Base-by-base conservation (phyloP, 2,329 filamentous ascomycete species). In the Amauroascus niger region DNA sequence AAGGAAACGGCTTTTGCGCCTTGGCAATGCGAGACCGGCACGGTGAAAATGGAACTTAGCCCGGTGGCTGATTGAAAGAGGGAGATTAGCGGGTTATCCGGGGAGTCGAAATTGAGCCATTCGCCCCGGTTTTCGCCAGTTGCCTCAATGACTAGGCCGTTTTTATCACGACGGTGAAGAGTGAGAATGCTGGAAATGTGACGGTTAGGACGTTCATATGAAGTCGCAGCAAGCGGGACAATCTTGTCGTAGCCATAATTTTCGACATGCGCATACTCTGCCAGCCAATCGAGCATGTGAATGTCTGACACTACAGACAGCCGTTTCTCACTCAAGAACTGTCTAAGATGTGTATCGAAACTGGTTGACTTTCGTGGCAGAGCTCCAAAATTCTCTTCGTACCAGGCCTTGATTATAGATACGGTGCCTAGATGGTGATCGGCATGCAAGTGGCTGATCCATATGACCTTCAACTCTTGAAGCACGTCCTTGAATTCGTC, bases 391-490 rank as follows among this genome's bases (percentile, higher is more conserved):
- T 76, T 76, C 41, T 82, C 77, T 52, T 74, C 63, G 59, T 87
- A 82, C 87, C 89, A 95, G 5, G 86, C 87, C 63, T 80, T 83
- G 63, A 97, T 81, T n/a, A 97, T 74, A 5, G 83, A 80, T n/a
- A 81, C 77, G 0, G 83, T 87, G 26, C 93, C 93, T 18, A 98
- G 79, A 65, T 97, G 93, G 70, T 98, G 93, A 71, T 98, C 93
- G 3, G 93, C 93, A 69, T 98, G 93, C 58, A 95, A 75, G 71
- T 98, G 93, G 68, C 88, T 95, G 70, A 98, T 93, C 82, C 88
- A 95, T 58, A 98, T 84, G 60, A 82, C 80, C 52, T 83, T 84
- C 41, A 98, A 75, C 58, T 94, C 83, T 55, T 75, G 78, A n/a
- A 98, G 74, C 11, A 95, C 76, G n/a, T 83, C 76, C 26, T 74